Evolutionary conservation across 176 grass and related monocot species (phyloP).

Genomic region (Triticum dicoccoides): DNA sequence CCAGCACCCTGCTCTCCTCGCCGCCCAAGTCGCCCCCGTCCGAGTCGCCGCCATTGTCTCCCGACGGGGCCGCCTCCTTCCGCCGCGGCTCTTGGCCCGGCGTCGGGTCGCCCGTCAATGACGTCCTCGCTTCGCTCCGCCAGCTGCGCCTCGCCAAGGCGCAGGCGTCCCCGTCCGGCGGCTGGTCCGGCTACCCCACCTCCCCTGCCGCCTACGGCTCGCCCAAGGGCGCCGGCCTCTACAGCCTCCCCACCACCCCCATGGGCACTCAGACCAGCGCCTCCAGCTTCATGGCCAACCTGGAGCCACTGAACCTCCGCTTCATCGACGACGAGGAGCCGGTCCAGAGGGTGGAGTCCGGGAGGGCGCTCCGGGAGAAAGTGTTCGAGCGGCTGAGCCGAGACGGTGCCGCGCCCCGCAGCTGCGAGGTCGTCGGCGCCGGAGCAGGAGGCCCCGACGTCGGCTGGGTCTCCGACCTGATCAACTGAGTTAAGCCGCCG

Average conservation of each 20-base stretch:
- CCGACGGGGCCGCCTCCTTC: constrained; percentile 19
- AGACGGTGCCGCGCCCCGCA: constrained; percentile 25
- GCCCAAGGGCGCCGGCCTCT: constrained; percentile 34
- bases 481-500: constrained; percentile 39
- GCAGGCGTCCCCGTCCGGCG: constrained; percentile 47
- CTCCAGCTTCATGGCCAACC: constrained; percentile 11
- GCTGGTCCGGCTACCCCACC: constrained; percentile 26
- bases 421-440: neutral
- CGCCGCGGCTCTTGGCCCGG: constrained; percentile 43
- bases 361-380: constrained; percentile 61
- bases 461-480: constrained; percentile 76
- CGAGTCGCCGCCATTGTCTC: constrained; percentile 86
- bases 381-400: constrained; percentile 68
- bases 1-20: constrained; percentile 71
- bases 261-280: neutral
- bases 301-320: constrained; percentile 35
- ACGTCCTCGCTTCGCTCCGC: constrained; percentile 56
- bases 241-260: constrained; percentile 70
- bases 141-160: constrained; percentile 64
- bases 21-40: constrained; percentile 59
- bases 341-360: constrained; percentile 75
- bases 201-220: constrained; percentile 35
- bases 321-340: constrained; percentile 48
- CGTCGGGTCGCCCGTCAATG: constrained; percentile 50
- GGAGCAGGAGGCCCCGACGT: constrained; percentile 40